A percentile compares a stretch with the other conserved stretches of the same genome.
Evolutionary conservation across 2,329 filamentous ascomycete species (phyloP).

Genomic region (Colletotrichum destructivum): DNA sequence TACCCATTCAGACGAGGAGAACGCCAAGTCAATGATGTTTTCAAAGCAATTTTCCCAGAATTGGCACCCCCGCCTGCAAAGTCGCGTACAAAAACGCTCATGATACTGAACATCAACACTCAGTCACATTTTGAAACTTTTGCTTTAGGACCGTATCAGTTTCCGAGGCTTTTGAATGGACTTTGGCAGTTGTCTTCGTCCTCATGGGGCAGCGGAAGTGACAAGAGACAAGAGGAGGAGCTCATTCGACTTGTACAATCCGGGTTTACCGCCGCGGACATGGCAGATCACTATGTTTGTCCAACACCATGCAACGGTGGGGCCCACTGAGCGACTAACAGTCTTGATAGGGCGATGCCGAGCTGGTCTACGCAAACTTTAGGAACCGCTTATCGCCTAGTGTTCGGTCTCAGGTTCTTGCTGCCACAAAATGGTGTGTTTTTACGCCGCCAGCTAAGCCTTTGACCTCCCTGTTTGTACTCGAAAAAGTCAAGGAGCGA

Average conservation of each 20-base stretch:
- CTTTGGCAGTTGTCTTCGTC: constrained; percentile 52
- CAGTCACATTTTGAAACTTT: constrained; percentile 45
- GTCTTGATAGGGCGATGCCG: constrained; percentile 51
- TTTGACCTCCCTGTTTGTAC: constrained; percentile 48
- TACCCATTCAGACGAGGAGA: constrained; percentile 44
- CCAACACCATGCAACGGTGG: too few relatives aligned
- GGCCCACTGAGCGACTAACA: not conserved
- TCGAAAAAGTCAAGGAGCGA: constrained; percentile 50
- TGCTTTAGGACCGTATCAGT: constrained; percentile 39
- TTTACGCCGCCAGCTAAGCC: constrained; percentile 47
- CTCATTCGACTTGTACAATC: constrained; percentile 46
- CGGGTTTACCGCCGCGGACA: constrained; percentile 51
- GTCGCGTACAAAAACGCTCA: constrained; percentile 12
- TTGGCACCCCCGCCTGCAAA: not conserved
- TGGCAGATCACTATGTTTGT: constrained; percentile 55
- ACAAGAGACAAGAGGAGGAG: constrained; percentile 47
- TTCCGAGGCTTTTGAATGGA: constrained; percentile 50
- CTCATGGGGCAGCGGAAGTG: constrained; percentile 47
- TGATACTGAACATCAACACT: constrained; percentile 3
- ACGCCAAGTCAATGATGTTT: constrained; percentile 51
- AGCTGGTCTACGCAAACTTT: constrained; percentile 53
- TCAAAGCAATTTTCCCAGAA: constrained; percentile 47
- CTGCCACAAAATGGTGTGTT: constrained; percentile 55
- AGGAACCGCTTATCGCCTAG: constrained; percentile 47
- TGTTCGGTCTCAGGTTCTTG: constrained; percentile 45